Base-by-base conservation (phyloP, 441 rosid genomes). In the Raphanus hybrid region DNA sequence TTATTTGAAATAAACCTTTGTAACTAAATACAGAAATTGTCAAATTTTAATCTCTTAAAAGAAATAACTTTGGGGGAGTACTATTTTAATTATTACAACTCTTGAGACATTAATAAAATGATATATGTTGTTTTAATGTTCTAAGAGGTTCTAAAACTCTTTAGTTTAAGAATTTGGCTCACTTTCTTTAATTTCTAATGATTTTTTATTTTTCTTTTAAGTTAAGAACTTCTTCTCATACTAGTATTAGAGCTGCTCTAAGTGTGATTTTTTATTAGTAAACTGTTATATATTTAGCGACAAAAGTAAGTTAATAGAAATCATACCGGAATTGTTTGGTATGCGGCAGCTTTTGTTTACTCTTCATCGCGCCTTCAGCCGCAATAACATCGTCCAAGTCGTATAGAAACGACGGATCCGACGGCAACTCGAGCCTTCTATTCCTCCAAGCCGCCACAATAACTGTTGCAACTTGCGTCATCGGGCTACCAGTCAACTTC, bases 391-490 rank as follows among this genome's bases (percentile, higher is more conserved):
- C 92, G 18, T 90, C 91, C 76, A 87, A 75, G 65, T 89, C 83
- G 83, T 80, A 85, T 8, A 94, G 82, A 55, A 75, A 75, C 5
- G 86, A 81, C 3, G 84, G 62, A 61, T 92, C 92, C 4, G 91
- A 80, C 54, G 97, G 98, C 27, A 85, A 64, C 58, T 87, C 88
- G 55, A 84, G 35, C 14, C 75, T 11, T 66, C 94, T 84, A 41
- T 91, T 94, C 70, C 77, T 86, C 94, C 96, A 89, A 0, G 98
- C 95, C 4, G 83, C 82, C 48, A 86, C 87, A 45, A 82, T 57
- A 29, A 90, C 97, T 1, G 94, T 55, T 1, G 95, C 97, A 67
- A 94, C 85, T 74, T 92, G 98, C 1, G 98, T 91, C 84, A 94
- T 77, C 9, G 98, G 98, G 66, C 98, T 94, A 6, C 98, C 98